Base-by-base conservation (phyloP, 768 basidiomycete genomes). In the Pulveroboletus sp. region DNA sequence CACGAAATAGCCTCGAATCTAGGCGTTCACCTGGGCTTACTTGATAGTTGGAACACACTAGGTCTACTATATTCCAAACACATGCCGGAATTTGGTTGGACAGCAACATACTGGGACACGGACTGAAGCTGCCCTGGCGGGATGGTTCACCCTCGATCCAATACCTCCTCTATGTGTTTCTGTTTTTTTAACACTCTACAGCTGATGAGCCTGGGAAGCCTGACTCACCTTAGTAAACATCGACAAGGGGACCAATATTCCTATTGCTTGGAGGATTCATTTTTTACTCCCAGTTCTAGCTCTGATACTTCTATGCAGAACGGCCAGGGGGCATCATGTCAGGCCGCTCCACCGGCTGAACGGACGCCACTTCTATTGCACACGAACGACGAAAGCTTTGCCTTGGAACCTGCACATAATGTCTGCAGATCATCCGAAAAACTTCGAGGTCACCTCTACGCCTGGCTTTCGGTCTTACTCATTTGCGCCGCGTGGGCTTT, bases 31-130 rank as follows among this genome's bases (percentile, higher is more conserved):
- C 26, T 32, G 0, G 9, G 40, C 8, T 40, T 10, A 33, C 48
- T 39, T 5, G 37, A 38, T 49, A 89, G 86, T 71, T 90, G 50
- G 88, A 90, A 61, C 82, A 86, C 64, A 80, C 82, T 2, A 86
- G 86, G 2, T 79, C 83, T 4, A 85, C 83, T 0, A 77, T 88
- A 47, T 80, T 83, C 49, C 84, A 89, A 57, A 88, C 85, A 0
- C 59, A 89, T 10, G 77, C 85, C n/a, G 87, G 88, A 39, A 70
- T 88, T 28, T 67, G 78, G 21, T 74, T 90, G 11, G 87, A 90
- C 61, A 69, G 38, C 32, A 39, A 42, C 32, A 26, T 14, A 35
- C 58, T 46, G 8, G 41, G 49, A 14, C 15, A 35, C 30, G 10
- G 26, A 37, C 39, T 49, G n/a, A 44, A 52, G 27, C 33, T 18